Conservation (phyloP, 2,329 filamentous ascomycete genomes). For the Paramyrothecium roridum region DNA sequence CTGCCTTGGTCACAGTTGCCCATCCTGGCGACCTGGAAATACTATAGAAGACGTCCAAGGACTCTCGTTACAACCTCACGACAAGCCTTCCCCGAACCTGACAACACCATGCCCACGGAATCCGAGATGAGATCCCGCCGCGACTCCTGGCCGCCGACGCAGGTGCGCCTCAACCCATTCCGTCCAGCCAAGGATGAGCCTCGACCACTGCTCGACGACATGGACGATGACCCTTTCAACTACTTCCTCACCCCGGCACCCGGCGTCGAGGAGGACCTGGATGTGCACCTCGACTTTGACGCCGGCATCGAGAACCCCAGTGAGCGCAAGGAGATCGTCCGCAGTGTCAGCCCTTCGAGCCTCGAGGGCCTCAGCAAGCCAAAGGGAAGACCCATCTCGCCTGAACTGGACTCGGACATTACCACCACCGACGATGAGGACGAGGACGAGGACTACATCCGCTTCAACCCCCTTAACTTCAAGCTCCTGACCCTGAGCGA, state of each 20-base stretch:
- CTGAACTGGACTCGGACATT: conserved; percentile 36
- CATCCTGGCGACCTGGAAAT: conserved; percentile 10
- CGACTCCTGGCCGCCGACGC: conserved; percentile 52
- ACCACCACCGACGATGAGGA: conserved; percentile 43
- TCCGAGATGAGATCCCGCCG: conserved; percentile 29
- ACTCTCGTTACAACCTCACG: conserved; percentile 2
- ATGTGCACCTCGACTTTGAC: conserved; percentile 48
- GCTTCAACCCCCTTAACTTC: conserved; percentile 38
- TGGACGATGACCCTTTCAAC: conserved; percentile 51
- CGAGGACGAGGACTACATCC: conserved; percentile 49
- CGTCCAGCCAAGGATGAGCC: conserved; percentile 35
- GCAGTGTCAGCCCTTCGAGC: conserved; percentile 55
- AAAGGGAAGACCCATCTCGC: conserved; percentile 27
- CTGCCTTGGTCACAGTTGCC: conserved; percentile 2
- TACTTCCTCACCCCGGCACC: conserved; percentile 54
- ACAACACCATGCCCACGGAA: conserved; percentile 30
- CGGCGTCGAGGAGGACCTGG: conserved; percentile 34
- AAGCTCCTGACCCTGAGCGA: conserved; percentile 40
- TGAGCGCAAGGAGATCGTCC: conserved; percentile 41
- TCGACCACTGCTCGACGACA: conserved; percentile 42
- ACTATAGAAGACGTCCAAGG: conserved; percentile 9
- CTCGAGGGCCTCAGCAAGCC: conserved; percentile 49
- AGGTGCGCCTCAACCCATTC: conserved; percentile 41
- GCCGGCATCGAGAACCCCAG: conserved; percentile 53
- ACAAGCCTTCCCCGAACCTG: background rate